Base-by-base conservation (phyloP, 192 early-diverging fungal genomes). In the Lobosporangium transversale region DNA sequence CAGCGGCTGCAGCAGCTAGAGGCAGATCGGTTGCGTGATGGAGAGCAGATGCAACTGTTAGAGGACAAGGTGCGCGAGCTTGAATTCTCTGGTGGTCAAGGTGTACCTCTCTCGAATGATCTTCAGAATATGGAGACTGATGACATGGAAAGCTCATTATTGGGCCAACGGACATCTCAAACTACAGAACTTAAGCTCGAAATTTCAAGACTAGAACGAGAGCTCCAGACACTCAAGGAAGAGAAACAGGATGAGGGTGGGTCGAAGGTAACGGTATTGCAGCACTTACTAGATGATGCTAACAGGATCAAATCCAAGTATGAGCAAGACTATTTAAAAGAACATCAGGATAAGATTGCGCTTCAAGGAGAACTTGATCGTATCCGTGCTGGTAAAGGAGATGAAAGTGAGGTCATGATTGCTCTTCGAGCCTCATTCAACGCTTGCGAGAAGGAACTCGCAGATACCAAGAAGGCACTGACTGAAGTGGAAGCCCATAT, bases 51-150 rank as follows among this genome's bases (percentile, higher is more conserved):
- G 48, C 81, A 87, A 48, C 59, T 84, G 0, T 74, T 98, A 44
- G 92, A 96, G 79, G 94, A 96, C 36, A 79, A 86, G 40, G 73
- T 97, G 12, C 86, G 85, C 33, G 95, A 98, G 78, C 74, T 92
- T 21, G 95, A 98, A 71, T 81, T 95, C 18, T 84, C 75, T 30
- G 89, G 86, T 55, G 80, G 67, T 47, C 59, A 48, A 33, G 62
- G 50, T 33, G 47, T 61, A 24, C 59, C 57, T 2, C 48, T 81
- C 15, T 61, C 56, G 26, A 66, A 49, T 17, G 60, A 67, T 23
- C 30, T 68, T 43, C 44, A 64, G 48, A 61, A 64, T 35, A 52
- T 73, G 57, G 68, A 73, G 52, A 62, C 58, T 31, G 67, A 73
- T 17, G 66, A 69, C 17, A 73, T 83, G 45, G 79, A 69, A 15